Evolutionary conservation across 1,139 yeast species (phyloP).

Genomic region (Blastobotrys indianensis): DNA sequence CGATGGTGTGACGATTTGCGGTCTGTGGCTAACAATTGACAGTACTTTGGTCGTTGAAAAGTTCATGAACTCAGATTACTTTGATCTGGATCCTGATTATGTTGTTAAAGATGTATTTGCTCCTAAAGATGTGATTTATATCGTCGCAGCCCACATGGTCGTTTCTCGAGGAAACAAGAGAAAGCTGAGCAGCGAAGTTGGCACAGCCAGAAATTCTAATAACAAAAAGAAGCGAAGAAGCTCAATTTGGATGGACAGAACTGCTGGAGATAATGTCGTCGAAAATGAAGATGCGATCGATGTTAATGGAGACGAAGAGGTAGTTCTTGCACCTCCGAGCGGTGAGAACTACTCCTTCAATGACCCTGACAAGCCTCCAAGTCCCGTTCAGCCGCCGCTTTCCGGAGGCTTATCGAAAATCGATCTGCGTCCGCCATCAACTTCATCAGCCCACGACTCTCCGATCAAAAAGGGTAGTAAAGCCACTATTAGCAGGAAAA

Average conservation of each 20-base stretch:
- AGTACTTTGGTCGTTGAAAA: conserved; percentile 45
- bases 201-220: conserved; percentile 3
- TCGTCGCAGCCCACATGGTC: conserved; percentile 10
- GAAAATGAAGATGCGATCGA: conserved; percentile 3
- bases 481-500: background rate
- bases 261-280: background rate
- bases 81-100: conserved; percentile 77
- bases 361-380: conserved; percentile 19
- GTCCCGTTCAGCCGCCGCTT: conserved; percentile 15
- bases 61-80: conserved; percentile 57
- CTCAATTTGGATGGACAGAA: conserved; percentile 19
- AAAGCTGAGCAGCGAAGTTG: conserved; percentile 7
- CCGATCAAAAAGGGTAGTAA: background rate
- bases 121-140: conserved; percentile 44
- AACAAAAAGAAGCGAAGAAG: conserved; percentile 12
- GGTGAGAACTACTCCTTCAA: background rate
- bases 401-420: conserved; percentile 3
- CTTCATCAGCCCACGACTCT: background rate
- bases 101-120: conserved; percentile 55
- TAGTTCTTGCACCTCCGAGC: conserved; percentile 15
- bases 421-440: conserved; percentile 3
- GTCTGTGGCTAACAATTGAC: conserved; percentile 1
- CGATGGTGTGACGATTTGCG: background rate
- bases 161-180: conserved; percentile 4
- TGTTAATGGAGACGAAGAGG: conserved; percentile 1